Evolutionary conservation across 768 basidiomycete species (phyloP), one percentile per base, ranked within the genome.

Genomic region (Favolaschia claudopus): DNA sequence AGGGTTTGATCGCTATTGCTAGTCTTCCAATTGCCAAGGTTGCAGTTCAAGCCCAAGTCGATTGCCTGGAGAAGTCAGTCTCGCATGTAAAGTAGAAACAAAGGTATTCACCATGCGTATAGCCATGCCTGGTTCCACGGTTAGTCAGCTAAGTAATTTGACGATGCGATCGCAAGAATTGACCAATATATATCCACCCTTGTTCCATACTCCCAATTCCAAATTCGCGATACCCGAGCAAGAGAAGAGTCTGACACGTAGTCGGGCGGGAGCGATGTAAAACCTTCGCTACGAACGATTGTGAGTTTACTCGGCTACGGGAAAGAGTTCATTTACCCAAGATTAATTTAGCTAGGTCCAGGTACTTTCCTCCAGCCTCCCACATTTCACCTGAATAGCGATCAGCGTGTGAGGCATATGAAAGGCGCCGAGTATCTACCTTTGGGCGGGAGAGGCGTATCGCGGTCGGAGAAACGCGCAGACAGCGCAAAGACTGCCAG

Each of bases 161-260:
- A 44, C 17, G 6, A 29, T 27, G 53, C 22, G 56, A 33, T 48
- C n/a, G 15, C 57, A 56, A 46, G 48, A 46, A 42, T 55, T 56
- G 33, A 88, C 91, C 91, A 62, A 89, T 85, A 67, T 89, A 91
- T 43, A 92, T 79, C 94, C 94, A 96, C 1, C 89, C 91, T 69
- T 91, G 88, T 59, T 92, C 89, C 89, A 93, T 92, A 14, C 75
- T 80, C 67, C 91, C 92, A 32, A 93, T 88, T 14, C 95, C 95
- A 69, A 94, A 90, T 76, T 95, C 93, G 6, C 93, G 84, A 69
- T 92, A 86, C 1, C 91, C 91, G 13, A 95, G 74, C 13, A 96
- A 82, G 39, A 96, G 78, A 14, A 95, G 72, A 2, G 93, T 83
- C 69, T 96, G 94, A 22, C 92, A 91, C 0, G 91, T 92, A 4